Evolutionary conservation across 108 stramenopile genomes (phyloP).

Genomic region (Nitzschia sp.): DNA sequence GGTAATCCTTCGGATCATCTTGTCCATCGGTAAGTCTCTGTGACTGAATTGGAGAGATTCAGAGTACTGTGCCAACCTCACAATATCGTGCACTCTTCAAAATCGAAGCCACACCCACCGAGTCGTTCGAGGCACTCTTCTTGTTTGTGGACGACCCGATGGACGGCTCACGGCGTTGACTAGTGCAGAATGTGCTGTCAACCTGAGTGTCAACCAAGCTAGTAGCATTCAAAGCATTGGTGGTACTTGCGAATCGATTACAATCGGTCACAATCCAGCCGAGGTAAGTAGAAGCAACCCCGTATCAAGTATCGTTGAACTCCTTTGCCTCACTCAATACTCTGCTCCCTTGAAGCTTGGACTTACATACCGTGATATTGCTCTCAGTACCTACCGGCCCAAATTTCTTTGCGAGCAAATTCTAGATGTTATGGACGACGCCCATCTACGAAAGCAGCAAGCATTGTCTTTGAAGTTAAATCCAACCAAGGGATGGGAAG

Average conservation of each 20-base stretch:
- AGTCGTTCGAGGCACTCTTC: conserved; percentile 71
- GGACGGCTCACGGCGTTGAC: conserved; percentile 75
- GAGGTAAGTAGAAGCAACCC: conserved; percentile 52
- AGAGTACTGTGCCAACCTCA: too few species aligned
- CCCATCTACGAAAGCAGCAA: neutral
- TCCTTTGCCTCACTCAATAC: too few species aligned
- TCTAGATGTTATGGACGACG: conserved; percentile 28
- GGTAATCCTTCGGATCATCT: conserved; percentile 81
- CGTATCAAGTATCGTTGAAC: too few species aligned
- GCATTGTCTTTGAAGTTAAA: neutral
- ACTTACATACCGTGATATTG: conserved; percentile 43
- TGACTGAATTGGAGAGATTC: too few species aligned
- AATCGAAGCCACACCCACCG: conserved; percentile 42
- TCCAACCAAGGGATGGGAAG: neutral
- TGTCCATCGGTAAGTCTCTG: conserved; percentile 54
- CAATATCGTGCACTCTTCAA: too few species aligned
- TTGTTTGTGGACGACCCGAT: conserved; percentile 81
- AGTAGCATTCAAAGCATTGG: conserved; percentile 63
- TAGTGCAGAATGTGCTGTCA: conserved; percentile 60
- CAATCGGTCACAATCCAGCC: conserved; percentile 83
- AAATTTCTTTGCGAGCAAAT: conserved; percentile 60
- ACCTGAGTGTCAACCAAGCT: conserved; percentile 81
- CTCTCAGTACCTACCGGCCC: conserved; percentile 49
- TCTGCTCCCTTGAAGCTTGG: conserved; percentile 14
- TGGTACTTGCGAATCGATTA: conserved; percentile 71